A percentile compares a stretch with the other conserved stretches of the same genome.
Conservation (phyloP, 2,329 filamentous ascomycete species). For the Mariannaea elegans region DNA sequence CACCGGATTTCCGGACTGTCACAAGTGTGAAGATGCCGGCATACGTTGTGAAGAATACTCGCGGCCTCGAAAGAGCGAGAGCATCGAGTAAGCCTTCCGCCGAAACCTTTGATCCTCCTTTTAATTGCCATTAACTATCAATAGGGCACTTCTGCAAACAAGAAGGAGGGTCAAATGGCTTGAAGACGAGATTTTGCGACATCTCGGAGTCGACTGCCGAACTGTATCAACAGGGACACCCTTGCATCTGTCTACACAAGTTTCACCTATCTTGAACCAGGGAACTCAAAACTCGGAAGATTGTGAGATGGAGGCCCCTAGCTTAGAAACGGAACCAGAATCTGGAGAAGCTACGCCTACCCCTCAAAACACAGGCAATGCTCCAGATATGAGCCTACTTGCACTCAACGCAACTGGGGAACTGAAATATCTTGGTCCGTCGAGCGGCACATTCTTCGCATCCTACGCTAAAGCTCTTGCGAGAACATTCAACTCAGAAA, state of each 20-base stretch:
- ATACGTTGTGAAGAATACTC: not conserved
- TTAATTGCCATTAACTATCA: not conserved
- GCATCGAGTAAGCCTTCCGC: not conserved
- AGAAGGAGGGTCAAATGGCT: not conserved
- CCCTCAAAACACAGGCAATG: not conserved
- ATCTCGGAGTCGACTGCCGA: not conserved
- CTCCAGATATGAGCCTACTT: conserved; percentile 7
- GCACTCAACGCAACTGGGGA: conserved; percentile 19
- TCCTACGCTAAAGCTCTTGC: not conserved
- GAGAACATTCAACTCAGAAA: not conserved
- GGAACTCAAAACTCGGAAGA: not conserved
- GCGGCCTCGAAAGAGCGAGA: not conserved
- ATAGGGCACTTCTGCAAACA: not conserved
- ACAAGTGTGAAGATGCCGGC: not conserved
- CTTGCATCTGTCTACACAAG: not conserved
- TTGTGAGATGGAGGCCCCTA: too few relatives aligned
- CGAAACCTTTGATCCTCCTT: not conserved
- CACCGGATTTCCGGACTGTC: not conserved
- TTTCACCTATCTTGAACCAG: not conserved
- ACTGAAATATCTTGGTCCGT: conserved; percentile 9
- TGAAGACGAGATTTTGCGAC: not conserved
- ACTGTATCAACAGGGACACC: not conserved
- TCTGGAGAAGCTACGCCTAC: not conserved
- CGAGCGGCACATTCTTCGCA: conserved; percentile 6
- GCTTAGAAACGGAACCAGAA: not conserved